Evolutionary conservation across 2,329 filamentous ascomycete species (phyloP).

Genomic region (Talaromyces sp.): DNA sequence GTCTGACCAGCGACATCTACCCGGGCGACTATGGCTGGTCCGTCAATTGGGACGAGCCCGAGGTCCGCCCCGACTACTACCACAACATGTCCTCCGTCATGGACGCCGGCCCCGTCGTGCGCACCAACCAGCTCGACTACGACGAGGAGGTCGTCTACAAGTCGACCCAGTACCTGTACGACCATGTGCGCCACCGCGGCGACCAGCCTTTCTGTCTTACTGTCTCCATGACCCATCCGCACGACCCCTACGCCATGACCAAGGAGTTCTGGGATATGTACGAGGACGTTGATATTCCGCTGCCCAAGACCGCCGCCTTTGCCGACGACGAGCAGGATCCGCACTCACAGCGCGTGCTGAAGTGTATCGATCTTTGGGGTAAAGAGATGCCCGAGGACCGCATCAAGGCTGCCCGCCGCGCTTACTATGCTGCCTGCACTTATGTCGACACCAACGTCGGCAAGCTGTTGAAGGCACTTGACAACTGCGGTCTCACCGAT

Average conservation of each 20-base stretch:
- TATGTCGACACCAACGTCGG: slow-evolving; percentile 93
- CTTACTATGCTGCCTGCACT: slow-evolving; percentile 88
- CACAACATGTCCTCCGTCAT: slow-evolving; percentile 92
- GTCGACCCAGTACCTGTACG: slow-evolving; percentile 82
- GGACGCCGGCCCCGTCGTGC: slow-evolving; percentile 80
- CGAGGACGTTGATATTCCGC: slow-evolving; percentile 77
- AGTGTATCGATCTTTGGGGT: slow-evolving; percentile 81
- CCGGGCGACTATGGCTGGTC: slow-evolving; percentile 91
- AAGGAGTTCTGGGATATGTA: slow-evolving; percentile 92
- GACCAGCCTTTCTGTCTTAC: slow-evolving; percentile 80
- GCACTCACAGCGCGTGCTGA: slow-evolving; percentile 79
- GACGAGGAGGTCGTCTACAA: slow-evolving; percentile 95
- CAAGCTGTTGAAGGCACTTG: slow-evolving; percentile 68
- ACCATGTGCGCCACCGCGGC: slow-evolving; percentile 76
- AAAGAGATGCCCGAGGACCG: slow-evolving; percentile 79
- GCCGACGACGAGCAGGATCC: slow-evolving; percentile 76
- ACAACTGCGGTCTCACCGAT: slow-evolving; percentile 71
- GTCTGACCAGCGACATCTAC: slow-evolving; percentile 92
- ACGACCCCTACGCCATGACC: slow-evolving; percentile 92
- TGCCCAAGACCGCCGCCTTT: slow-evolving; percentile 68
- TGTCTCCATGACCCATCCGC: slow-evolving; percentile 87
- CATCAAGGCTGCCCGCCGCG: slow-evolving; percentile 75
- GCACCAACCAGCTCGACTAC: slow-evolving; percentile 92
- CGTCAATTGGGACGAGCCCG: slow-evolving; percentile 88
- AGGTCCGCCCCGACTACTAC: slow-evolving; percentile 77